phyloP scores from a whole-genome alignment of 2,329 filamentous ascomycete species.

The Fusarium dimerum region DNA sequence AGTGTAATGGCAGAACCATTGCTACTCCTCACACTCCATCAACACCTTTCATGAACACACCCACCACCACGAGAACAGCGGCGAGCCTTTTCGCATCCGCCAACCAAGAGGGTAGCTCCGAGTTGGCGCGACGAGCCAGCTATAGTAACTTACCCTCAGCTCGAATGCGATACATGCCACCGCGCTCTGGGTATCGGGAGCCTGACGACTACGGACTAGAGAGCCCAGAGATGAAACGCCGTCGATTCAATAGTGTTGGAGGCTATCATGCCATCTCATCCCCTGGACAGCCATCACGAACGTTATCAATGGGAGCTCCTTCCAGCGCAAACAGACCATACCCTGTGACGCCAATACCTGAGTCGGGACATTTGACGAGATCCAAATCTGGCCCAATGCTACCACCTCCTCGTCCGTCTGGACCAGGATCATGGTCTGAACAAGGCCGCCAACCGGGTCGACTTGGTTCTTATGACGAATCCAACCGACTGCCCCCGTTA shows the following conservation, averaged over 20 bases:
- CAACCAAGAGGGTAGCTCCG: constrained; percentile 24
- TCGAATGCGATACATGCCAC: constrained; percentile 22
- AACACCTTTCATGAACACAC: constrained; percentile 42
- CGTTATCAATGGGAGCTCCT: constrained; percentile 22
- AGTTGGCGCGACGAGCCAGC: constrained; percentile 30
- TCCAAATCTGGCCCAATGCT: constrained; percentile 48
- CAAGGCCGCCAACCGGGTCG: constrained; percentile 36
- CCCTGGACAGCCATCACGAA: constrained; percentile 14
- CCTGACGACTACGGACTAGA: constrained; percentile 41
- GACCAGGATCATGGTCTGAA: constrained; percentile 30
- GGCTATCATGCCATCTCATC: constrained; percentile 33
- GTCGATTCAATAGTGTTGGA: constrained; percentile 54
- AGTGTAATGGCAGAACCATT: constrained; percentile 70
- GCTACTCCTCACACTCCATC: constrained; percentile 62
- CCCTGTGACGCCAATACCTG: constrained; percentile 29
- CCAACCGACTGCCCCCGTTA: constrained; percentile 54
- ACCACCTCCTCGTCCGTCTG: constrained; percentile 53
- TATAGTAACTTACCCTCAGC: constrained; percentile 27
- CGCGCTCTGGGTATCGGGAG: constrained; percentile 27
- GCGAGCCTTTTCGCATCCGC: constrained; percentile 23
- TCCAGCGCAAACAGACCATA: constrained; percentile 22
- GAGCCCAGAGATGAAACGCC: constrained; percentile 60
- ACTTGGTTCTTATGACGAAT: constrained; percentile 55
- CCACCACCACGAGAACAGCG: constrained; percentile 32
- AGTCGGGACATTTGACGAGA: constrained; percentile 32